Conservation (phyloP, 306 rosid genomes). For the Rosa multiflora region DNA sequence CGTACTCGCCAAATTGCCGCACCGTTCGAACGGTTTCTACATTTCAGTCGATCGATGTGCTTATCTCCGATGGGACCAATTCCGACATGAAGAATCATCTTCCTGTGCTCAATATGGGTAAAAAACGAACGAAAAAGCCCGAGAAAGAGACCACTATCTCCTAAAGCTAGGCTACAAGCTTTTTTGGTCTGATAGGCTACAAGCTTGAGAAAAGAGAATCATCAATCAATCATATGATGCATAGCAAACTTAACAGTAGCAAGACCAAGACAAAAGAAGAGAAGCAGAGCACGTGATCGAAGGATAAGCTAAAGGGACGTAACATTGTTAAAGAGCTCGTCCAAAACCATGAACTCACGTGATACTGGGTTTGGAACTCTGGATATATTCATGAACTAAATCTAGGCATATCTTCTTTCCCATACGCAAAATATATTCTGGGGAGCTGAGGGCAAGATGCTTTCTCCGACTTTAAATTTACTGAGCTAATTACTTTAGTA, state of each 20-base stretch:
- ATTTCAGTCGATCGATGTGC: background rate
- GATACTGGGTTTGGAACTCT: slow-evolving; percentile 26
- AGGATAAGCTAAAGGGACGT: slow-evolving; percentile 15
- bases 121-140: too few relatives aligned
- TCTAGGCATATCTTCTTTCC: slow-evolving; percentile 16
- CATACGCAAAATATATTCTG: slow-evolving; percentile 20
- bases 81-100: background rate
- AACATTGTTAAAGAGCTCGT: background rate
- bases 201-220: background rate
- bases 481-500: background rate
- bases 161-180: background rate
- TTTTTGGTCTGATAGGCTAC: background rate
- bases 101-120: background rate
- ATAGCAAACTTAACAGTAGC: background rate
- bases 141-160: background rate
- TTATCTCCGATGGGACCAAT: background rate
- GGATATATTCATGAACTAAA: slow-evolving; percentile 31
- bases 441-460: background rate
- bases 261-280: background rate
- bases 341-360: slow-evolving; percentile 34
- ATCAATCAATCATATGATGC: background rate
- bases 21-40: background rate
- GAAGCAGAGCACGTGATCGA: slow-evolving; percentile 36
- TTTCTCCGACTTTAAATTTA: background rate
- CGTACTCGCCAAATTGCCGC: background rate